Evolutionary conservation across 805 yeast species (phyloP), one percentile per base, ranked within the genome.

Genomic region (Metschnikowia cerradonensis): DNA sequence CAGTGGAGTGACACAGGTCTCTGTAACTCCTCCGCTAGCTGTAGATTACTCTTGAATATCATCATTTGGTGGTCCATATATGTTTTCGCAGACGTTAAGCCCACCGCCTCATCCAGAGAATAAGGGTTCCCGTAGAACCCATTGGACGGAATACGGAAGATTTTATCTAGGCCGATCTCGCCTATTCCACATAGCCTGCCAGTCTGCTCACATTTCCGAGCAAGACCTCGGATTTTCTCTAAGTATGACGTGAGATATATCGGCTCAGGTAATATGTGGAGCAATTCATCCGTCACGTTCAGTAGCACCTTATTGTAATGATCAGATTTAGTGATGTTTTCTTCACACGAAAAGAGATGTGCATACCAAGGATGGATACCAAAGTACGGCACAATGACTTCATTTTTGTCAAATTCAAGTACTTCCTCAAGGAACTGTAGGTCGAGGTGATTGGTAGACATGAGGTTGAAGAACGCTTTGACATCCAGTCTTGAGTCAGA

Each of bases 331-430:
- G 60, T 55, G 1, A 58, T 60, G 1, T 47, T 39, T 1, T 51
- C 57, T 2, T 53, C 47, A 6, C 67, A 59, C 2, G 78, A 69
- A 54, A 81, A 85, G 17, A 84, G 55, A 64, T 91, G 96, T 2
- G 83, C 68, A 60, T 80, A 91, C 98, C 98, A 92, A 0, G 99
- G 99, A 66, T 92, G 99, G 1, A 90, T 71, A 0, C 98, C 96
- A 60, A 80, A 79, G 37, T 79, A 78, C 0, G 85, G 79, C 7
- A 70, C 62, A 1, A 77, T 53, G 3, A 47, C 39, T 8, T 58
- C 51, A 20, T 49, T 31, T 17, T 43, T 40, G 40, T 52, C 55
- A 26, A 61, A 31, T 17, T 43, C 54, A 3, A 55, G 42, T 19
- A 68, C 44, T 13, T 32, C 36, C 38, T 61, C 65, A 3, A 73